phyloP scores from a whole-genome alignment of 345 rosid species.

The Linum lewisii region DNA sequence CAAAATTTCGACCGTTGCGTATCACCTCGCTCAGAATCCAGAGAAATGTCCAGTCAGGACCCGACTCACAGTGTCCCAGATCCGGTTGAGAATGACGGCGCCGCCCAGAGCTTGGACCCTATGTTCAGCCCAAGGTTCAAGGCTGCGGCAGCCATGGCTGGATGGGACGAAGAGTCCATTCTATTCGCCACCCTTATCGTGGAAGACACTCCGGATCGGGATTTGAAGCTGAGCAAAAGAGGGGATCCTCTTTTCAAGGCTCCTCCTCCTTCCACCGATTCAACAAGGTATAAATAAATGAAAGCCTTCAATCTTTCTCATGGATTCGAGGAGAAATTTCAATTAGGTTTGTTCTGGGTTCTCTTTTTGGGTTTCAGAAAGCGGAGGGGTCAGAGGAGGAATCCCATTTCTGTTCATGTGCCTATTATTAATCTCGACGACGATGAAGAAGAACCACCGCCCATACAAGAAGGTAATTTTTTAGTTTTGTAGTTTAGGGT shows the following conservation, averaged over 20 bases:
- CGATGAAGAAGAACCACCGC: too few species aligned
- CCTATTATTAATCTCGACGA: too few species aligned
- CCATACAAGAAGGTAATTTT: too few species aligned
- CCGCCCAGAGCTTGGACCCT: not conserved
- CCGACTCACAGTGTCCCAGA: not conserved
- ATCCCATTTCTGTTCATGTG: slow-evolving; percentile 11
- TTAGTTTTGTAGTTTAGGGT: too few species aligned
- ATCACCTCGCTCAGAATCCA: not conserved
- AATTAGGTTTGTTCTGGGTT: not conserved
- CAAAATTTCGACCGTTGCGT: not conserved
- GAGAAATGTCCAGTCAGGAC: not conserved
- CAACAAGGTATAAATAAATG: slow-evolving; percentile 44
- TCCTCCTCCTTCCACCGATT: slow-evolving; percentile 56
- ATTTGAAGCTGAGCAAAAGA: slow-evolving; percentile 47
- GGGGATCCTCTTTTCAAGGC: slow-evolving; percentile 42
- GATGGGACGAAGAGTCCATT: slow-evolving; percentile 94
- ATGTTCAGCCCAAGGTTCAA: slow-evolving; percentile 78
- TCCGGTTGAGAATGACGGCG: not conserved
- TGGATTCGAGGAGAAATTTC: not conserved
- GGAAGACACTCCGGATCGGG: slow-evolving; percentile 81
- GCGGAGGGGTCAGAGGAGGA: slow-evolving; percentile 44
- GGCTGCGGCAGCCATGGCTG: slow-evolving; percentile 86
- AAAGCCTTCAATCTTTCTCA: not conserved
- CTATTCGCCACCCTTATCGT: slow-evolving; percentile 61
- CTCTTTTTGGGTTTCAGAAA: slow-evolving; percentile 38